Evolutionary conservation across 331 rosid genomes (phyloP), one percentile per base, ranked within the genome.

Genomic region (Saraca asoca): DNA sequence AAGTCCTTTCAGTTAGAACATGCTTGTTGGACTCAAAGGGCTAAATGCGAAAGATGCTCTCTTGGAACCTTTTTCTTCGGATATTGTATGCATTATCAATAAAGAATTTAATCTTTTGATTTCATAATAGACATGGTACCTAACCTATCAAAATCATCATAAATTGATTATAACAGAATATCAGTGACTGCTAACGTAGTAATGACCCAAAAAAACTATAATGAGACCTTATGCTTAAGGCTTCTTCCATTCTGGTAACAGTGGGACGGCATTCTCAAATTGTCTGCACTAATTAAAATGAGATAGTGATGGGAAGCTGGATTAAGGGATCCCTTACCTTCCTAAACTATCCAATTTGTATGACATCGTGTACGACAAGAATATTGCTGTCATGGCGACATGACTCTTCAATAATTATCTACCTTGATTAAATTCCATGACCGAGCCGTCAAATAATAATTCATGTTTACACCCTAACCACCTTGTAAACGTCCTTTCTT

Each of bases 321-420:
- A 19, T 53, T 24, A 9, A 53, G 68, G 20, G 16, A 53, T 19
- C 61, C 9, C 57, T 53, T 34, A 60, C 16, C 60, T 51, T 51
- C 11, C 51, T 35, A 53, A 51, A 46, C 38, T 51, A 45, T 56
- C 31, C 8, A 2, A 52, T 61, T 50, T 68, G 45, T 56, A 63
- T 69, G 9, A 61, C 13, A 20, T 57, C 41, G 4, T 60, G 62
- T 15, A 38, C 8, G 72, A 73, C 70, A 74, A 79, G 24, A 59
- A 39, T 1, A 66, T 17, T 59, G 71, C 20, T 46, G 44, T 65
- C 71, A 54, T 18, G 35, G 44, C 50, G n/a, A 67, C 43, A 44
- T 62, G 59, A 45, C 20, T 29, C 13, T 14, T 58, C 54, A 74
- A 74, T 65, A n/a, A 74, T 70, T 52, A 10, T 51, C 35, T 17